Evolutionary conservation across 164 flowering plant genomes (phyloP).

Genomic region (Litsea cubeba): DNA sequence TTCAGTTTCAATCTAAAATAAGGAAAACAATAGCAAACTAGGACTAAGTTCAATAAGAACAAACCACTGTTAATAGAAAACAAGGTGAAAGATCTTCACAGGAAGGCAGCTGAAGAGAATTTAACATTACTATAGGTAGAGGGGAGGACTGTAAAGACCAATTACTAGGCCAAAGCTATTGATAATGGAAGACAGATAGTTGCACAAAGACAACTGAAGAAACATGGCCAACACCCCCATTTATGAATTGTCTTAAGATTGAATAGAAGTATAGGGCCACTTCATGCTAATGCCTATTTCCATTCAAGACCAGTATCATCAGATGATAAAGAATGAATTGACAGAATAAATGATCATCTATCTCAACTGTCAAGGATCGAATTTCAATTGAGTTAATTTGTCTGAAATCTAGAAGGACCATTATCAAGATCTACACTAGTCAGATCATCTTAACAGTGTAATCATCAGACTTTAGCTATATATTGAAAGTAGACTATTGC

Average conservation of each 20-base stretch:
- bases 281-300: no score
- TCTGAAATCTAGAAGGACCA: not conserved
- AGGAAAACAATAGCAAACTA: not conserved
- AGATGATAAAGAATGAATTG: no score
- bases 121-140: no score
- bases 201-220: no score
- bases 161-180: no score
- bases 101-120: not conserved
- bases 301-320: no score
- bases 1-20: not conserved
- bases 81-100: not conserved
- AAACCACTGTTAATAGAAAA: not conserved
- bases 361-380: no score
- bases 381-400: no score
- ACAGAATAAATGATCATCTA: no score
- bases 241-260: not conserved
- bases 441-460: not conserved
- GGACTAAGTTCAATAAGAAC: not conserved
- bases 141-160: no score
- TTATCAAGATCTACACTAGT: not conserved
- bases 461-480: not conserved
- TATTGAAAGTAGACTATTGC: not conserved
- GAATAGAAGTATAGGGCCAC: no score
- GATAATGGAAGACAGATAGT: no score
- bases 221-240: not conserved